Conservation (phyloP, 768 basidiomycete genomes). For the Coprinellus aureogranulatus region DNA sequence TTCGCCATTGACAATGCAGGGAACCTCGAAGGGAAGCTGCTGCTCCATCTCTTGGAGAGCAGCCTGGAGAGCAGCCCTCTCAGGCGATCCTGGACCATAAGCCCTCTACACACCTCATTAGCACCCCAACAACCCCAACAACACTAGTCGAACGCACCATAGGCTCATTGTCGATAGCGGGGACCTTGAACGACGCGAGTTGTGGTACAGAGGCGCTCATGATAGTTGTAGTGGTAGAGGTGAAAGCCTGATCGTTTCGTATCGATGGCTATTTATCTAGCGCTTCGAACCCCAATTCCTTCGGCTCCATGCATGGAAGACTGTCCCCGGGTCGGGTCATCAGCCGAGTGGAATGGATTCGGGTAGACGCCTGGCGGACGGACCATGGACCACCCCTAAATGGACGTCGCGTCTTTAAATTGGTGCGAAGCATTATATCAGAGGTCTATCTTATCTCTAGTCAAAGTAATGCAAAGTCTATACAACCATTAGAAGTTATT, state of each 20-base stretch:
- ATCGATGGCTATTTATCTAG: background rate
- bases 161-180: constrained; percentile 87
- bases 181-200: constrained; percentile 84
- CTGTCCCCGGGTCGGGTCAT: too few species aligned
- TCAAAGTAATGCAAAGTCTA: too few species aligned
- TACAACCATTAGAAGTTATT: too few species aligned
- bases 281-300: background rate
- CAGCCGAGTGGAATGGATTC: too few species aligned
- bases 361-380: too few species aligned
- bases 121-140: background rate
- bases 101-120: constrained; percentile 46
- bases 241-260: background rate
- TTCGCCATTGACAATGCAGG: constrained; percentile 89
- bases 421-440: too few species aligned
- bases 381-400: too few species aligned
- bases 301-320: background rate
- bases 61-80: constrained; percentile 69
- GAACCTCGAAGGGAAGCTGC: constrained; percentile 86
- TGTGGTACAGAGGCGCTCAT: constrained; percentile 52
- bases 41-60: constrained; percentile 80
- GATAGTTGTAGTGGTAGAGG: background rate
- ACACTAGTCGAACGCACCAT: constrained; percentile 56
- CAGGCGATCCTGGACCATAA: constrained; percentile 77
- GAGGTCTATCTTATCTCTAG: too few species aligned
- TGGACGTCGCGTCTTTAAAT: too few species aligned